Base-by-base conservation (phyloP, 306 rosid species). In the Vachellia pachyceras region DNA sequence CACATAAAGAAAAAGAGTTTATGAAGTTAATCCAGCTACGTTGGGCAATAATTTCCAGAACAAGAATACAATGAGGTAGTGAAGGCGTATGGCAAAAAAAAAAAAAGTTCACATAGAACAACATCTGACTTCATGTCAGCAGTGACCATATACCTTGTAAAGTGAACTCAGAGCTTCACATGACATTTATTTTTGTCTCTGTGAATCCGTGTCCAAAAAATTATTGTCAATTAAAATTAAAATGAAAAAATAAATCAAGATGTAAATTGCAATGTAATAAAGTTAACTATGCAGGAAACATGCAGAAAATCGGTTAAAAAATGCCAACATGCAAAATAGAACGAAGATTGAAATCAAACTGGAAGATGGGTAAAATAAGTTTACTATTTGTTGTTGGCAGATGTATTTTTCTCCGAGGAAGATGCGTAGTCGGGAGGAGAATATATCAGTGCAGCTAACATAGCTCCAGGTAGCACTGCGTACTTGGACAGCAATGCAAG, bases 401-500 rank as follows among this genome's bases (percentile, higher is more conserved):
- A 29, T 15, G 52, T n/a, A n/a, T 55, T 73, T 3, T 77, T 77
- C 29, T 22, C 61, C 33, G 73, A 46, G 25, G 82, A 82, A 25
- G 54, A 63, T 13, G 82, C 46, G 46, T 80, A 80, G 70, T 23
- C 44, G 58, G 88, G 88, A 1, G 85, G 85, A 68, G 88, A 85
- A 83, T 81, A 81, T 20, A 85, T 33, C 40, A 85, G 78, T 47
- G 85, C 88, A 68, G 71, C 82, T 8, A 78, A 42, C 88, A 85
- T 85, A 42, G 80, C 80, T 67, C 78, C 88, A 15, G 88, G 88
- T 5, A 85, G 83, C 42, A 77, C 80, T 6, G 25, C 85, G 33
- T 65, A 81, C 57, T 55, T 77, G 3, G 85, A 79, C 73, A 85
- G 46, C 10, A 72, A 80, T 49, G 88, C 83, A 15, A 85, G 75